Evolutionary conservation across 2,329 filamentous ascomycete genomes (phyloP).

Genomic region (Arthrobotrys pseudoclavata): DNA sequence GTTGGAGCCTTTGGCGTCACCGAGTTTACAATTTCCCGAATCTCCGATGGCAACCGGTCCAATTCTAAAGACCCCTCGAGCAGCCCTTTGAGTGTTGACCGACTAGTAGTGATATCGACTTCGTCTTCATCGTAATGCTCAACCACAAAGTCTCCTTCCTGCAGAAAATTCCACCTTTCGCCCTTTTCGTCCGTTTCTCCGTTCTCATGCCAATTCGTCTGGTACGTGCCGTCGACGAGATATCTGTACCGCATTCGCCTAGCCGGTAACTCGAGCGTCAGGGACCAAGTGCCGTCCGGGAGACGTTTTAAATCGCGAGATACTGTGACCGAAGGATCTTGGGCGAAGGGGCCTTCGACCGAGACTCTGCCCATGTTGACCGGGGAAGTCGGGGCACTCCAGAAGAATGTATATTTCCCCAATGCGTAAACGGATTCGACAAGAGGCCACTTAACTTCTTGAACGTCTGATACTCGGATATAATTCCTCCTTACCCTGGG

Average conservation of each 20-base stretch:
- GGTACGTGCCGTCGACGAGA: conserved; percentile 7
- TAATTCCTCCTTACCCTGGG: background rate
- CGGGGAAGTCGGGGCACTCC: background rate
- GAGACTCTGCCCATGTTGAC: background rate
- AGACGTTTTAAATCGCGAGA: background rate
- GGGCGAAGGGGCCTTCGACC: conserved; percentile 8
- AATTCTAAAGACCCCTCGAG: conserved; percentile 7
- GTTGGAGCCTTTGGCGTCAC: background rate
- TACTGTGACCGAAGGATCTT: background rate
- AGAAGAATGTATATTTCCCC: conserved; percentile 17
- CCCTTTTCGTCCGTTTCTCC: background rate
- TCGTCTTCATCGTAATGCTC: background rate
- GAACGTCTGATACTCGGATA: background rate
- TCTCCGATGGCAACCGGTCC: background rate
- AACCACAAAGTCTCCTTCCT: background rate
- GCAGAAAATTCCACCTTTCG: too few species aligned
- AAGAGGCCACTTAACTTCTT: background rate
- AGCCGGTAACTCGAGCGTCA: background rate
- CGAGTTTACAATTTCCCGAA: background rate
- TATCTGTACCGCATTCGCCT: conserved; percentile 5
- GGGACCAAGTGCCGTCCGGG: conserved; percentile 3
- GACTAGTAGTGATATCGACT: conserved; percentile 1
- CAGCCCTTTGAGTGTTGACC: background rate
- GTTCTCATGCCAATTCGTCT: conserved; percentile 12
- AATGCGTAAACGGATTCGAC: background rate